Percentiles rank a stretch among this genome's conserved stretches.
phyloP scores from a whole-genome alignment of 2,329 filamentous ascomycete genomes.

The Penicillium aurantiogriseum region DNA sequence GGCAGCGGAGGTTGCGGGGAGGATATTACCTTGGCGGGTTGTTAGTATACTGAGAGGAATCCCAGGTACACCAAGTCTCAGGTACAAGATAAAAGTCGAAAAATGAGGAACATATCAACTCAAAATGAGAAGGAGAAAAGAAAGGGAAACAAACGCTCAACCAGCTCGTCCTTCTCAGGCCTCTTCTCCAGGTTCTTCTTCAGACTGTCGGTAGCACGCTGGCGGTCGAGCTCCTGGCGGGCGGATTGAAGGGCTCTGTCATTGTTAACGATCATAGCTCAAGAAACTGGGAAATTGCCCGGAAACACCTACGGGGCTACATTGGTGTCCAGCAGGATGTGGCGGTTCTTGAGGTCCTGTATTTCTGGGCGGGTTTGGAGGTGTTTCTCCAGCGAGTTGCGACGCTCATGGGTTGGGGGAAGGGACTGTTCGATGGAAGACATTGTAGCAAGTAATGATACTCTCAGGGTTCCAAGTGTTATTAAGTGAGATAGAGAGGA shows the following conservation, averaged over 20 bases:
- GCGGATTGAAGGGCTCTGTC: conserved; percentile 61
- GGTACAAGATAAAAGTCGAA: background rate
- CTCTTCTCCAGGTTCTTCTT: conserved; percentile 64
- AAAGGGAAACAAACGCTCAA: conserved; percentile 64
- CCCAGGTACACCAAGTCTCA: background rate
- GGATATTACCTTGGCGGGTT: conserved; percentile 69
- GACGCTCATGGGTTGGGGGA: conserved; percentile 57
- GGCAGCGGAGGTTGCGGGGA: conserved; percentile 73
- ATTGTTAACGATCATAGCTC: background rate
- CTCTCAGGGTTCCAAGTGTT: background rate
- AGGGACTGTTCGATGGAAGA: conserved; percentile 53
- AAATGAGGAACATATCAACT: background rate
- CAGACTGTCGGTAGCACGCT: conserved; percentile 61
- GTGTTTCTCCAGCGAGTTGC: conserved; percentile 71
- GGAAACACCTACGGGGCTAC: conserved; percentile 58
- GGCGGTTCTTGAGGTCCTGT: conserved; percentile 65
- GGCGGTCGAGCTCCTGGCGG: conserved; percentile 63
- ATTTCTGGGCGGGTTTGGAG: conserved; percentile 66
- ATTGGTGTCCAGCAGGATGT: conserved; percentile 66
- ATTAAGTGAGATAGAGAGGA: background rate
- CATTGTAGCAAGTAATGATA: conserved; percentile 16
- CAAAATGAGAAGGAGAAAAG: background rate
- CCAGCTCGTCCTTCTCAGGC: conserved; percentile 69
- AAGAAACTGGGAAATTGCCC: background rate
- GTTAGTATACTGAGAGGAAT: conserved; percentile 5